Base-by-base conservation (phyloP, 2,329 filamentous ascomycete genomes). In the Aspergillus fructus region DNA sequence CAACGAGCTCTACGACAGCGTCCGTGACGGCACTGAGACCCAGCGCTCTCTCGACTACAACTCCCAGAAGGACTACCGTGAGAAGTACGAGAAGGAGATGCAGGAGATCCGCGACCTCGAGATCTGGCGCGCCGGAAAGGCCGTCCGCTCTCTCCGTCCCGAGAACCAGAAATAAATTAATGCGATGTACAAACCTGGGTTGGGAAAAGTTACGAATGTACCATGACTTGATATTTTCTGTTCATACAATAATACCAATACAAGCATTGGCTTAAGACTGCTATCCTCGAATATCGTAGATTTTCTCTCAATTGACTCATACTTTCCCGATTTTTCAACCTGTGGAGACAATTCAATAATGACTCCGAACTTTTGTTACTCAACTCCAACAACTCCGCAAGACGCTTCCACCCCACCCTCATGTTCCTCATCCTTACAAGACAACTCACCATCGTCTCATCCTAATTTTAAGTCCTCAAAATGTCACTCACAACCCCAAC, bases 71-170 rank as follows among this genome's bases (percentile, higher is more conserved):
- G 92, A 99, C 81, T 99, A 99, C 88, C 89, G 94, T 72, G 84
- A 96, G 85, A 92, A 90, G 82, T 99, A 93, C 80, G 92, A 97
- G 87, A 86, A 91, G 75, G 94, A 99, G 89, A 90, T 99, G 88
- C 84, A 96, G 83, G 94, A 97, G 84, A 97, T 99, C 83, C 90
- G 93, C 73, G 86, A 92, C 75, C 83, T 99, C 74, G 94, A 99
- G 87, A 99, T 99, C 87, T 99, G 94, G 94, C 87, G 90, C 74
- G 94, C 94, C 66, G 94, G 94, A 79, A 97, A 97, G 88, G 91
- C 94, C 71, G 94, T 99, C 72, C 89, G 93, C 69, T 83, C 86
- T 73, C 89, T 94, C 75, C 89, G 90, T 74, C 90, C 90, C 67
- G 90, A 94, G 84, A 93, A 93, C 85, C 85, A 89, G 80, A 88